Conservation (phyloP, 2,329 filamentous ascomycete genomes). For the Nigrospora sphaerica region DNA sequence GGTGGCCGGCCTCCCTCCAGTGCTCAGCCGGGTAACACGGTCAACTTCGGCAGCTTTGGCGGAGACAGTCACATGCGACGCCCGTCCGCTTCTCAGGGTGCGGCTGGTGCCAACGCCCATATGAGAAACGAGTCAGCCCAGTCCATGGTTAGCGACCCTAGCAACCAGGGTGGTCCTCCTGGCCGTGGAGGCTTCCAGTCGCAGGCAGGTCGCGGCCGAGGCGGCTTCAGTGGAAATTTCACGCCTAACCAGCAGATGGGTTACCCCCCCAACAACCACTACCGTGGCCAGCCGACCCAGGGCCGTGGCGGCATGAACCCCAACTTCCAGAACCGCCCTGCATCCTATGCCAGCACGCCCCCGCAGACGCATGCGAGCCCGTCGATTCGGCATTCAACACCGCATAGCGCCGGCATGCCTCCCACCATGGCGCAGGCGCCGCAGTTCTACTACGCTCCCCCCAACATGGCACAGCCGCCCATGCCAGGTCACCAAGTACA, state of each 20-base stretch:
- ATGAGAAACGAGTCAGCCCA: conserved; percentile 40
- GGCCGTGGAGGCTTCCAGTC: conserved; percentile 47
- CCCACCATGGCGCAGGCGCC: conserved; percentile 43
- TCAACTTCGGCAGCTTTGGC: conserved; percentile 78
- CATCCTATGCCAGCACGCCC: conserved; percentile 32
- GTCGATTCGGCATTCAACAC: conserved; percentile 54
- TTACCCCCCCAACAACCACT: conserved; percentile 31
- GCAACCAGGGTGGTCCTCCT: conserved; percentile 49
- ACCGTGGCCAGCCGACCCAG: conserved; percentile 33
- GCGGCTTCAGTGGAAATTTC: conserved; percentile 30
- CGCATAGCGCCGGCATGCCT: conserved; percentile 45
- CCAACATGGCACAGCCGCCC: conserved; percentile 49
- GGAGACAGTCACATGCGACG: conserved; percentile 75
- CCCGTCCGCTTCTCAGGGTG: conserved; percentile 29
- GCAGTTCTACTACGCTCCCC: conserved; percentile 53
- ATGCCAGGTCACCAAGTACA: conserved; percentile 48
- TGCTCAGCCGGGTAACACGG: conserved; percentile 58
- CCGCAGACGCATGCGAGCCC: conserved; percentile 32
- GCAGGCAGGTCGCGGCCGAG: conserved; percentile 42
- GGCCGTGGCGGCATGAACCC: conserved; percentile 42
- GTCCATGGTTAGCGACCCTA: conserved; percentile 72
- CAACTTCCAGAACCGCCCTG: conserved; percentile 36
- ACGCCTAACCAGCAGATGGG: conserved; percentile 34
- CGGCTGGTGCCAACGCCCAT: conserved; percentile 1
- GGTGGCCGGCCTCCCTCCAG: conserved; percentile 81